Evolutionary conservation across 805 yeast genomes (phyloP), one percentile per base, ranked within the genome.

Genomic region (Saccharomycopsis amapae): DNA sequence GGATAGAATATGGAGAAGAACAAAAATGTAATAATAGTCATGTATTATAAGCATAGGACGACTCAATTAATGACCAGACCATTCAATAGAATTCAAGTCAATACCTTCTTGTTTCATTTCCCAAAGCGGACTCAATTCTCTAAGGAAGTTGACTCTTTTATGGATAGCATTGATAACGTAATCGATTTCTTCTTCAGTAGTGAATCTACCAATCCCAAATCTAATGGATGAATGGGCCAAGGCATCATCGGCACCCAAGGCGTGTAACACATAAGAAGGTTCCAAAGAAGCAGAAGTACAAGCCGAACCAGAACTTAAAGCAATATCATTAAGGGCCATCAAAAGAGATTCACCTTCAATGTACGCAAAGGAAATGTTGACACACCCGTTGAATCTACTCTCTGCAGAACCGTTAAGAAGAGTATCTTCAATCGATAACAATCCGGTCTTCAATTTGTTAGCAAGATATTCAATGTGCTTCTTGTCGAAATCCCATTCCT

Each of bases 101-200:
- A 93, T 90, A 55, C 98, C 98, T 55, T 93, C 97, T 66, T 93
- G 96, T 48, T 87, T 96, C 97, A 93, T 89, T 69, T 93, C 98
- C 97, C 97, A 93, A 58, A 93, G 72, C 40, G 98, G 98, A 48
- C 93, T 80, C 67, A 93, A 73, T 60, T 88, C 90, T 66, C 98
- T 79, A 62, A 93, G 75, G 67, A 87, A 87, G 53, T 80, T 81
- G 45, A 93, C 97, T 65, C 97, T 79, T 62, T 86, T 89, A 46
- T 78, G 72, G 48, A 93, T 86, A 12, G 96, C 96, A 49, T 82
- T 71, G 53, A 93, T 73, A 40, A 93, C 98, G 61, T 89, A 93
- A 62, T 93, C 97, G 44, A 93, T 77, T 67, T 93, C 98, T 42
- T 78, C 95, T 57, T 89, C 96, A 13, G 98, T 93, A 42, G 97